These are phyloP conservation scores for Pterocarpus santalinus DNA, from an alignment of 306 rosid genomes.

Conservation along the genomic window DNA sequence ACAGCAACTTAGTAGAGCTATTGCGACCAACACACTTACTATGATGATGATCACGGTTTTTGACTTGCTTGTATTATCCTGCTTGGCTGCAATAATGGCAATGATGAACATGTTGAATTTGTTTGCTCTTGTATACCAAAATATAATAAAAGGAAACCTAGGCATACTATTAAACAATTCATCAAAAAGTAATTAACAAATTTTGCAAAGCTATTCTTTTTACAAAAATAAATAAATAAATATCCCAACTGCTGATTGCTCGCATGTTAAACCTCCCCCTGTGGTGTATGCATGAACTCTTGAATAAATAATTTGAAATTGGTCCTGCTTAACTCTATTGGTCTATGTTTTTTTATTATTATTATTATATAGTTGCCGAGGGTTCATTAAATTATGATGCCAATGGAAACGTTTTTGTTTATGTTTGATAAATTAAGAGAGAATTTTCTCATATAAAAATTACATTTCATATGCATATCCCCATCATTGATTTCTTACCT, in stretches of 20 bases:
- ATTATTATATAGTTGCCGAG: too few relatives aligned
- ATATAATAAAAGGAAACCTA: background rate
- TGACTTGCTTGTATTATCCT: conserved; percentile 35
- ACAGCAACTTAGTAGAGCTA: conserved; percentile 35
- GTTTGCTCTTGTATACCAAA: background rate
- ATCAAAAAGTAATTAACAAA: background rate
- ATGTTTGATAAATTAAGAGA: too few relatives aligned
- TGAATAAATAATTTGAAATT: too few relatives aligned
- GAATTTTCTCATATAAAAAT: too few relatives aligned
- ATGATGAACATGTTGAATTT: conserved; percentile 1
- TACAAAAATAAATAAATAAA: background rate
- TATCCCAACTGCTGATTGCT: background rate
- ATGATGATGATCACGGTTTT: conserved; percentile 30
- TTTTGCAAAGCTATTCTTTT: background rate
- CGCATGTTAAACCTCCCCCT: too few relatives aligned
- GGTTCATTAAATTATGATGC: too few relatives aligned
- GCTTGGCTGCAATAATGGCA: conserved; percentile 13
- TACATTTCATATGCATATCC: too few relatives aligned
- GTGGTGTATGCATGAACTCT: background rate
- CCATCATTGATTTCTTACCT: too few relatives aligned
- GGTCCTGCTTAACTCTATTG: too few relatives aligned
- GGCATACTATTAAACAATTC: background rate
- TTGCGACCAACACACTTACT: conserved; percentile 38
- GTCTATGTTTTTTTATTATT: too few relatives aligned
- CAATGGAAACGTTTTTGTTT: too few relatives aligned